These are phyloP conservation scores for Diaporthe nobilis DNA, from an alignment of 2,329 filamentous ascomycete genomes.

Conservation along the genomic window DNA sequence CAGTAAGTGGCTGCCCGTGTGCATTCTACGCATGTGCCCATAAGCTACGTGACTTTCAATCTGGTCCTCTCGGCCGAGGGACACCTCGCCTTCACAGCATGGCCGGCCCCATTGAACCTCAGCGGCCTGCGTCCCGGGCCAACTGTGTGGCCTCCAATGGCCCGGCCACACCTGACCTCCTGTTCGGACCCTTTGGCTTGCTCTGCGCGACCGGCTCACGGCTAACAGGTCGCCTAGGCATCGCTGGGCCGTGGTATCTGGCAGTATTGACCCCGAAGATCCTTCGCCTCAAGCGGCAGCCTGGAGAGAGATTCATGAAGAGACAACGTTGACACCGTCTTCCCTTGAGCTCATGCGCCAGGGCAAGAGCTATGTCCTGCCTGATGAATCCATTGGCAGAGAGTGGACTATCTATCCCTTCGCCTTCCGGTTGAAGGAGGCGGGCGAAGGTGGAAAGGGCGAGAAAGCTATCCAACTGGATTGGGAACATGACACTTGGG, in stretches of 20 bases:
- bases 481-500: conserved; percentile 73
- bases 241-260: conserved; percentile 74
- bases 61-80: background rate
- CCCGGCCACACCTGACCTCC: no score
- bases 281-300: conserved; percentile 68
- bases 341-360: conserved; percentile 66
- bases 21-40: background rate
- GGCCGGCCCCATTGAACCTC: background rate
- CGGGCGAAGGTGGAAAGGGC: conserved; percentile 52
- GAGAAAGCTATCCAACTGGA: conserved; percentile 67
- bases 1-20: conserved; percentile 57
- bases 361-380: conserved; percentile 72
- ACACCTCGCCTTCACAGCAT: background rate
- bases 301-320: conserved; percentile 73
- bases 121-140: background rate
- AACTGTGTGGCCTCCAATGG: background rate
- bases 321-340: conserved; percentile 67
- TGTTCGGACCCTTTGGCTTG: background rate
- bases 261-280: conserved; percentile 70
- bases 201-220: background rate
- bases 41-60: conserved; percentile 1
- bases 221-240: conserved; percentile 53
- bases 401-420: conserved; percentile 77
- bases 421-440: conserved; percentile 65
- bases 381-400: conserved; percentile 65